Evolutionary conservation across 257 asterid species (phyloP).

Genomic region (Solanum sitiens): DNA sequence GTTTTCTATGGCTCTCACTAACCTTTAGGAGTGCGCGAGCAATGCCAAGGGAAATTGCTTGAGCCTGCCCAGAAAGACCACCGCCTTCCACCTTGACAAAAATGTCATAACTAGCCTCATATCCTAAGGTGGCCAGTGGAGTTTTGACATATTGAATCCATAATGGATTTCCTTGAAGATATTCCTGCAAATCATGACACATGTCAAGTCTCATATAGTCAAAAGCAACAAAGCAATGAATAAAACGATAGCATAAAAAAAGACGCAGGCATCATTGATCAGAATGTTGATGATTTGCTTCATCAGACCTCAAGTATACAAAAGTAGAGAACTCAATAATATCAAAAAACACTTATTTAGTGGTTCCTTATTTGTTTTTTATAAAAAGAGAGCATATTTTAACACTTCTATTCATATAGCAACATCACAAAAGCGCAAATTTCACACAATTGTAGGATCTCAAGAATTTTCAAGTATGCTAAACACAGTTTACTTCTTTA

Average conservation of each 20-base stretch:
- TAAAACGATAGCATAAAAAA: background rate
- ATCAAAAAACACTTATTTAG: background rate
- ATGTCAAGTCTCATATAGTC: background rate
- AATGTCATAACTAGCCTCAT: conserved; percentile 77
- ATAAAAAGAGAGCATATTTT: too few relatives aligned
- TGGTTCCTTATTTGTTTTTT: background rate
- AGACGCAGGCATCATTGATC: background rate
- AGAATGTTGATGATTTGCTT: background rate
- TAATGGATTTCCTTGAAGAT: conserved; percentile 93
- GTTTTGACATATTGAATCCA: conserved; percentile 93
- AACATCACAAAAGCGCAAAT: background rate
- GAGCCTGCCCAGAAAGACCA: conserved; percentile 94
- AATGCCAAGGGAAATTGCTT: conserved; percentile 83
- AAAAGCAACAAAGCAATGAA: background rate
- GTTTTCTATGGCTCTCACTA: conserved; percentile 70
- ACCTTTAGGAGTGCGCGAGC: conserved; percentile 94
- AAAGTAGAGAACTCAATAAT: background rate
- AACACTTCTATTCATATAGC: background rate
- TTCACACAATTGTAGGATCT: background rate
- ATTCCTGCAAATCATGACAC: conserved; percentile 43
- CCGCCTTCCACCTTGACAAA: conserved; percentile 96
- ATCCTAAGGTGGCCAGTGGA: conserved; percentile 70
- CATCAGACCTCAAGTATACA: background rate
- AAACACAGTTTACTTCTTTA: background rate
- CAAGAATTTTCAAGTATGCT: background rate